phyloP scores from a whole-genome alignment of 768 basidiomycete genomes.

The Boletus huronensis region DNA sequence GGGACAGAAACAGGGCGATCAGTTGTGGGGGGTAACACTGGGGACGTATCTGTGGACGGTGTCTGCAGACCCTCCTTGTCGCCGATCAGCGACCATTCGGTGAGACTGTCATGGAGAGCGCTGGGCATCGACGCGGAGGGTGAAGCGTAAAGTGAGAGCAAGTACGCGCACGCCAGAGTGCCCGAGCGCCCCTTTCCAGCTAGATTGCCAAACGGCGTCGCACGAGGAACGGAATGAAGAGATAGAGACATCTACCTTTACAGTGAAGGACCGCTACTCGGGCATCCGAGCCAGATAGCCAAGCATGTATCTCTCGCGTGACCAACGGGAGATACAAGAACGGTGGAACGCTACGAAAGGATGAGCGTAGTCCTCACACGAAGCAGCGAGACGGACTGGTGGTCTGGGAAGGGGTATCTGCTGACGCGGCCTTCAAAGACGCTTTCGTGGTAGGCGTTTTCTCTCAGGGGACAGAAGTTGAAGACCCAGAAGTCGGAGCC shows the following conservation, averaged over 20 bases:
- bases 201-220: conserved; percentile 24
- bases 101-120: conserved; percentile 15
- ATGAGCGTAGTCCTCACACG: background rate
- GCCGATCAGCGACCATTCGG: conserved; percentile 20
- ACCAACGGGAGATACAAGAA: conserved; percentile 69
- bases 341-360: conserved; percentile 62
- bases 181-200: conserved; percentile 86
- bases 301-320: conserved; percentile 68
- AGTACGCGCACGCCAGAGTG: conserved; percentile 79
- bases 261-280: conserved; percentile 82
- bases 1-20: background rate
- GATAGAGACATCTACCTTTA: conserved; percentile 52
- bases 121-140: conserved; percentile 37
- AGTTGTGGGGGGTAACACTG: background rate
- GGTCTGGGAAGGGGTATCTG: conserved; percentile 87
- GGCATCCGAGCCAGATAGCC: conserved; percentile 63
- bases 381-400: conserved; percentile 73
- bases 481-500: conserved; percentile 82
- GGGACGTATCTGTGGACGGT: background rate
- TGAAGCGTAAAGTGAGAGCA: conserved; percentile 55
- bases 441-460: conserved; percentile 72
- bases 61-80: conserved; percentile 20
- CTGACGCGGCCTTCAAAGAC: conserved; percentile 74
- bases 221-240: background rate
- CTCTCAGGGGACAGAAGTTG: conserved; percentile 80